Conservation (phyloP, 2,329 filamentous ascomycete genomes). For the Aureobasidium sp. region DNA sequence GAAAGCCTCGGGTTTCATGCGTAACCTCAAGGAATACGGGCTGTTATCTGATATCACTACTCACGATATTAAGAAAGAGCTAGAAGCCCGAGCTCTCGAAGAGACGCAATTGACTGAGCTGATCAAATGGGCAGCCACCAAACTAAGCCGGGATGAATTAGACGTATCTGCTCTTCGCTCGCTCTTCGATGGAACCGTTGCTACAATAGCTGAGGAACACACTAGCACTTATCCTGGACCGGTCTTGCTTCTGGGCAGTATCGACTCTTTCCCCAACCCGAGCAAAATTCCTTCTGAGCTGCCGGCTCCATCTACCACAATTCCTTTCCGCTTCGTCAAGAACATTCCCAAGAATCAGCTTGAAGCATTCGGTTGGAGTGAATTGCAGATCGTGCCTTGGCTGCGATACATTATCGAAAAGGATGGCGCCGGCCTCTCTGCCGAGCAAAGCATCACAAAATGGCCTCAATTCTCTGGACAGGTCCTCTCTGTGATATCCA, state of each 20-base stretch:
- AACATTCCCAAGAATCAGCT: slow-evolving; percentile 60
- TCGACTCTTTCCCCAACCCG: slow-evolving; percentile 68
- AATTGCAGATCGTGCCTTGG: slow-evolving; percentile 82
- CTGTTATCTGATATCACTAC: slow-evolving; percentile 83
- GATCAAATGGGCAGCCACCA: slow-evolving; percentile 72
- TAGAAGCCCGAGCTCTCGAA: slow-evolving; percentile 74
- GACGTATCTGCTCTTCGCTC: slow-evolving; percentile 60
- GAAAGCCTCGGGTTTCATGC: slow-evolving; percentile 63
- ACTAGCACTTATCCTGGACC: slow-evolving; percentile 53
- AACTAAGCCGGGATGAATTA: slow-evolving; percentile 64
- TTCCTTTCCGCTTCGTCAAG: slow-evolving; percentile 78
- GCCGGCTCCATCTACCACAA: slow-evolving; percentile 71
- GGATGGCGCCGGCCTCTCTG: slow-evolving; percentile 50
- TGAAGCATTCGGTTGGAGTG: slow-evolving; percentile 76
- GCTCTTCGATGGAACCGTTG: slow-evolving; percentile 74
- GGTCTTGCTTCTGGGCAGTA: slow-evolving; percentile 69
- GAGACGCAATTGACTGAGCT: slow-evolving; percentile 75
- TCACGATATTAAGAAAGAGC: slow-evolving; percentile 73
- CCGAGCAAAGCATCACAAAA: slow-evolving; percentile 63
- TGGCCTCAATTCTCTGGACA: slow-evolving; percentile 68
- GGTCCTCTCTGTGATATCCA: slow-evolving; percentile 74
- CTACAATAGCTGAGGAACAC: slow-evolving; percentile 49
- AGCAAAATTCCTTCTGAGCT: slow-evolving; percentile 73
- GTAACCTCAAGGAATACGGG: slow-evolving; percentile 74
- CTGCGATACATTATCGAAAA: slow-evolving; percentile 70